A percentile compares a stretch with the other conserved stretches of the same genome.
Conservation (phyloP, 192 early-diverging fungal genomes). For the Linnemannia schmuckeri region DNA sequence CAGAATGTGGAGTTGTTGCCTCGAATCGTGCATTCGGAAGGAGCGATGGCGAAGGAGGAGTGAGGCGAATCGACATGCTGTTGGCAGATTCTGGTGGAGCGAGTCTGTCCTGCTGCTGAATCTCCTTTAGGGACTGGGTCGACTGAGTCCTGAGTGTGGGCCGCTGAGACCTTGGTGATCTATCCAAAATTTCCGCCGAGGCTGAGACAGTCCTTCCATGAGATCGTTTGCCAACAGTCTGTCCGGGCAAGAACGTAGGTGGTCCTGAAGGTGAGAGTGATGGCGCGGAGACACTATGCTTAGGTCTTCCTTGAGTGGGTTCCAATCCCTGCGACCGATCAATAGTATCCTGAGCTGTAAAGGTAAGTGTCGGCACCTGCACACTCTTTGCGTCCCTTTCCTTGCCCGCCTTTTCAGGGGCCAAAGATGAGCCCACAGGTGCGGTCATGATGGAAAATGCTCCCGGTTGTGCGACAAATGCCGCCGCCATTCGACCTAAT, state of each 20-base stretch:
- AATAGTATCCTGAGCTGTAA: neutral
- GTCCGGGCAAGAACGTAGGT: neutral
- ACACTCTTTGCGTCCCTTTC: neutral
- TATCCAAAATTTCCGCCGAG: constrained; percentile 18
- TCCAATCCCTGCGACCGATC: neutral
- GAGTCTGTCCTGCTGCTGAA: neutral
- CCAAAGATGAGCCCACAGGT: neutral
- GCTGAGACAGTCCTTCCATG: constrained; percentile 39
- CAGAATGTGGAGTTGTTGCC: neutral
- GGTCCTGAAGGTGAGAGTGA: constrained; percentile 14
- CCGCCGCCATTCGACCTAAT: constrained; percentile 43
- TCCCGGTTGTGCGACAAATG: constrained; percentile 42
- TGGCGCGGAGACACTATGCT: too few relatives aligned
- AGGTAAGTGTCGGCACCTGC: neutral
- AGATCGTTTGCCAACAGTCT: neutral
- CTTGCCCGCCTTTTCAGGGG: neutral
- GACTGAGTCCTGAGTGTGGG: constrained; percentile 3
- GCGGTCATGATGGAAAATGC: constrained; percentile 38
- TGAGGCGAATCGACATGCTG: constrained; percentile 14
- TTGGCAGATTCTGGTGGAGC: constrained; percentile 20
- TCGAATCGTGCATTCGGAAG: constrained; percentile 3
- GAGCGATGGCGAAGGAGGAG: constrained; percentile 29
- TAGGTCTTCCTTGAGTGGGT: neutral
- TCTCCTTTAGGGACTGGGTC: constrained; percentile 29
- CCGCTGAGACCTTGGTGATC: neutral